Evolutionary conservation across 768 basidiomycete genomes (phyloP), one percentile per base, ranked within the genome.

Genomic region (Pholiota molesta): DNA sequence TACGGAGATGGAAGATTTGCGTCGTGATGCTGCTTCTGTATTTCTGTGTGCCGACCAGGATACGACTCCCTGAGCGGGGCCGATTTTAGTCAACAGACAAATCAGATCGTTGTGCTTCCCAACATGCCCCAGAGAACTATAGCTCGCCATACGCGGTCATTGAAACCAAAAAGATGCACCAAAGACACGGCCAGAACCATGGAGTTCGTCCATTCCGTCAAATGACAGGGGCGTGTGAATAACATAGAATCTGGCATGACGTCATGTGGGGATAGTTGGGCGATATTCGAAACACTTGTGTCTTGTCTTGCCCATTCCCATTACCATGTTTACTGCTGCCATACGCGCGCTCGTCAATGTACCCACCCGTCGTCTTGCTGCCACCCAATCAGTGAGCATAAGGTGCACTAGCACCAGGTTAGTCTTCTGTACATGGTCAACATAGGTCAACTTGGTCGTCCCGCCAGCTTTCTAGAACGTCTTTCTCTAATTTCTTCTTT

Each of bases 321-420:
- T 35, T 23, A 49, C 52, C 69, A 60, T 69, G 54, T 61, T 60
- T 14, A 26, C 19, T 44, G 52, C 62, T 31, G 10, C 65, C 16
- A 58, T 66, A 17, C 67, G 69, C 28, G 55, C 66, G 17, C 63
- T 62, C 19, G 8, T 63, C 42, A 39, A 21, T 23, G 14, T 47
- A 3, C 35, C 57, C 1, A 5, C 51, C 57, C 57, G 57, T 13
- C 62, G 66, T 14, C 26, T 57, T 5, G 33, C 60, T 14, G 5
- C 59, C 10, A 16, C 49, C 28, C 44, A 47, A 19, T 49, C 56
- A 6, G 53, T 53, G 16, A 56, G 49, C 16, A 47, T 68, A 14
- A 39, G 66, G 54, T 64, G 61, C 47, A 59, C 54, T 35, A 69
- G 64, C 62, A 70, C 70, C 35, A 74, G 72, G 75, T 74, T 28